Evolutionary conservation across 129 eudicot genomes (phyloP).

Genomic region (Artemisia annua): DNA sequence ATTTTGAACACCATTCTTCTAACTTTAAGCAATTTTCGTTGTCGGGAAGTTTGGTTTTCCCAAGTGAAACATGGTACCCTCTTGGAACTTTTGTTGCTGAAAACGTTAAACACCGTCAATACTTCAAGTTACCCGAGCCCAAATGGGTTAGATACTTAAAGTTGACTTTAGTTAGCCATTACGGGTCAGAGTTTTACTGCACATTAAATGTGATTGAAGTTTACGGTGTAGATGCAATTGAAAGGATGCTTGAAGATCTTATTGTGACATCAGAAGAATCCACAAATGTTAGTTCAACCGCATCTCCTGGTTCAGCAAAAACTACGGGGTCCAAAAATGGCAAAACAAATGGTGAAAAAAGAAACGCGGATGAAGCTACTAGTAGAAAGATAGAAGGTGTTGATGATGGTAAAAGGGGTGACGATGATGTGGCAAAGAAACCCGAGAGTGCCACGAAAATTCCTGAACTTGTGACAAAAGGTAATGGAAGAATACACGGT

Average conservation of each 20-base stretch:
- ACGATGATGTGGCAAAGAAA: conserved; percentile 41
- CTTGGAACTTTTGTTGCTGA: conserved; percentile 87
- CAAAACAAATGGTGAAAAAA: conserved; percentile 35
- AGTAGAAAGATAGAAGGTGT: conserved; percentile 45
- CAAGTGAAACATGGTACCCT: conserved; percentile 66
- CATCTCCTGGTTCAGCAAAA: conserved; percentile 31
- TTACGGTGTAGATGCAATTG: conserved; percentile 91
- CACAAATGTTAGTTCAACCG: conserved; percentile 42
- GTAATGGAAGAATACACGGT: conserved; percentile 69
- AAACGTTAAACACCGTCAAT: conserved; percentile 75
- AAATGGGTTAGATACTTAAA: conserved; percentile 85
- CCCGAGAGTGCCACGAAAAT: conserved; percentile 35
- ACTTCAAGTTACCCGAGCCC: conserved; percentile 77
- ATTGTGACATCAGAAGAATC: conserved; percentile 66
- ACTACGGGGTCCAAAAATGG: conserved; percentile 32
- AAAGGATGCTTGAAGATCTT: conserved; percentile 95
- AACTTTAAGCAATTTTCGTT: conserved; percentile 77
- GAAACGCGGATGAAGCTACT: conserved; percentile 32
- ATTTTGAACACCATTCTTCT: conserved; percentile 92
- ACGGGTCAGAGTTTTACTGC: conserved; percentile 92
- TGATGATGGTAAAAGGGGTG: conserved; percentile 49
- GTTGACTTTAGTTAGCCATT: conserved; percentile 75
- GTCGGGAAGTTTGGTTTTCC: conserved; percentile 77
- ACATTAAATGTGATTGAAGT: conserved; percentile 80
- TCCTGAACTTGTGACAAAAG: conserved; percentile 56